Base-by-base conservation (phyloP, 352 stramenopile species). In the Phytophthora capsici region DNA sequence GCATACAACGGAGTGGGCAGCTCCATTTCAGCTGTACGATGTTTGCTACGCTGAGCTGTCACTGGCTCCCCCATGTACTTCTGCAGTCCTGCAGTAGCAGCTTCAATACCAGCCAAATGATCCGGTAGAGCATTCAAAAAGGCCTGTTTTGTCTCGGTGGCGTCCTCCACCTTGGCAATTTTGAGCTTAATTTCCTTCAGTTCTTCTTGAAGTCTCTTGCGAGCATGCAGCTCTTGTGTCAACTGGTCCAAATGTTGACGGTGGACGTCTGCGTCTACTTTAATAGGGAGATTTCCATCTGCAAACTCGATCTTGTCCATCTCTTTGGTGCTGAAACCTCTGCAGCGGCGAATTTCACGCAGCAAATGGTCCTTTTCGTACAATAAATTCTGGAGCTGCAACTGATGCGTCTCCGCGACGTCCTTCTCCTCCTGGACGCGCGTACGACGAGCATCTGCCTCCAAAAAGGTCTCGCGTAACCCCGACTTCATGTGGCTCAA, bases 281-380 rank as follows among this genome's bases (percentile, higher is more conserved):
- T 34, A 40, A 94, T 90, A 32, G 82, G 80, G n/a, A 91, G 32
- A 28, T 66, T 32, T 38, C 71, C 85, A 41, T 73, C 66, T 2
- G 66, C 69, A 62, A 92, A 92, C 66, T 88, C 72, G 63, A 94
- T 94, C 63, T 83, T 78, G 63, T 94, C 84, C 82, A 94, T 86
- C 62, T 92, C 86, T 48, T 88, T 92, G 13, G 79, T 91, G 38
- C 71, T 79, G 59, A 91, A 92, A 32, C 82, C 84, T 1, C 76
- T 57, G 60, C 84, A 92, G 69, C 86, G 83, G 0, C 73, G 75
- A 71, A 94, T 94, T 56, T 92, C 86, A 48, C 86, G 82, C 57
- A 90, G 23, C 32, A 94, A 63, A 59, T 94, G 83, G 63, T 94
- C 83, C 47, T 94, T 94, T 58, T 94, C 86, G 63, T 94, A 94